Evolutionary conservation across 495 filamentous ascomycete genomes (phyloP), one percentile per base, ranked within the genome.

Genomic region (Lineolata rhizophorae): DNA sequence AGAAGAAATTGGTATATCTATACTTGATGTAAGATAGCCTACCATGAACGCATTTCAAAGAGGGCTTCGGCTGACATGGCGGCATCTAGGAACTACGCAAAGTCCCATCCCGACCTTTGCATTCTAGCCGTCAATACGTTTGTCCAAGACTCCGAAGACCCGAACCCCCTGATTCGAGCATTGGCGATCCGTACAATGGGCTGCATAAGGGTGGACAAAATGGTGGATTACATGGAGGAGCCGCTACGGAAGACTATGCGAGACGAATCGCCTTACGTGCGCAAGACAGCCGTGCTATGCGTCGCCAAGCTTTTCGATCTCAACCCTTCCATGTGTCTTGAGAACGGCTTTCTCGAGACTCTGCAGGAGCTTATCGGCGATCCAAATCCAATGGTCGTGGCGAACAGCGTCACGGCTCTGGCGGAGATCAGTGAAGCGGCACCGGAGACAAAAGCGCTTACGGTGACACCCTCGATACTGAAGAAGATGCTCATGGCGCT

Each of bases 221-320:
- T 99, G 76, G 79, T 95, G 39, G 90, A 99, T 47, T 99, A 99
- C 51, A 94, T 95, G 87, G 87, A 99, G 54, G 87, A 95, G 50
- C 87, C 87, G 15, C 59, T 99, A 32, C 69, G 87, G 40, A 99
- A 99, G 55, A 99, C 87, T 12, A 62, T 99, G 40, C 74, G 76
- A 46, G 87, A 97, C 53, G 90, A 97, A 55, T 94, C 84, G 30
- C 87, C 87, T 0, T 97, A 97, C 56, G 87, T 97, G 27, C 78
- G 87, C 46, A 97, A 97, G 57, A 97, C 87, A 0, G 90, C 90
- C 28, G 87, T 84, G 4, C 85, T 97, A 38, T 95, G 87, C 49
- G 87, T 97, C 15, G 87, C 90, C 19, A 97, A 97, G 57, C 70
- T 97, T 10, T 97, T 93, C 56, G 87, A 95, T 41, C 57, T 97